A percentile compares a stretch with the other conserved stretches of the same genome.
Evolutionary conservation across 176 grass and related monocot species (phyloP).

Genomic region (Oryza meyeriana): DNA sequence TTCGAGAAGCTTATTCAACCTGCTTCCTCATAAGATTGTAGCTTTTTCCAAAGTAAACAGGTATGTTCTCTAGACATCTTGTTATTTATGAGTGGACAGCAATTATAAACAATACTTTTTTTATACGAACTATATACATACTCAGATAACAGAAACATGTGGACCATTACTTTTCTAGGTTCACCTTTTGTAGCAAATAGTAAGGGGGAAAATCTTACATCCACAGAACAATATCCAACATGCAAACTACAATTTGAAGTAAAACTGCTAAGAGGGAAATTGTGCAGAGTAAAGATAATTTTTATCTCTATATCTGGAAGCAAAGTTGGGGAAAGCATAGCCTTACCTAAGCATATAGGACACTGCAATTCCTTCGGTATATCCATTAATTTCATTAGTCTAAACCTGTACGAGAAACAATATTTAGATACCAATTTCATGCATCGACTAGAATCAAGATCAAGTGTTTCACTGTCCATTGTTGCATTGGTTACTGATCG

Average conservation of each 20-base stretch:
- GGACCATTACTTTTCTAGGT: neutral
- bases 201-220: neutral
- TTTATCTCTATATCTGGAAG: neutral
- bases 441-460: neutral
- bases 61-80: neutral
- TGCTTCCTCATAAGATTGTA: neutral
- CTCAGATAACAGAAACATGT: constrained; percentile 10
- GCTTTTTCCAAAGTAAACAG: neutral
- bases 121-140: neutral
- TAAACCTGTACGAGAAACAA: constrained; percentile 42
- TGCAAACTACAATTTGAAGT: neutral
- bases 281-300: constrained; percentile 1
- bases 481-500: neutral
- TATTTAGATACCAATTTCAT: neutral
- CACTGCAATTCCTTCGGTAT: constrained; percentile 62
- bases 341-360: constrained; percentile 64
- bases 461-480: neutral
- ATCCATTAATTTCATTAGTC: constrained; percentile 44
- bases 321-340: neutral
- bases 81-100: neutral
- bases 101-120: neutral
- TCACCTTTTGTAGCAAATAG: constrained; percentile 11
- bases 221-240: neutral
- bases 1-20: too few relatives aligned
- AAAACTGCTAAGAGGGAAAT: constrained; percentile 3